Conservation (phyloP, 2,329 filamentous ascomycete species). For the Aspergillus thermomutatus region DNA sequence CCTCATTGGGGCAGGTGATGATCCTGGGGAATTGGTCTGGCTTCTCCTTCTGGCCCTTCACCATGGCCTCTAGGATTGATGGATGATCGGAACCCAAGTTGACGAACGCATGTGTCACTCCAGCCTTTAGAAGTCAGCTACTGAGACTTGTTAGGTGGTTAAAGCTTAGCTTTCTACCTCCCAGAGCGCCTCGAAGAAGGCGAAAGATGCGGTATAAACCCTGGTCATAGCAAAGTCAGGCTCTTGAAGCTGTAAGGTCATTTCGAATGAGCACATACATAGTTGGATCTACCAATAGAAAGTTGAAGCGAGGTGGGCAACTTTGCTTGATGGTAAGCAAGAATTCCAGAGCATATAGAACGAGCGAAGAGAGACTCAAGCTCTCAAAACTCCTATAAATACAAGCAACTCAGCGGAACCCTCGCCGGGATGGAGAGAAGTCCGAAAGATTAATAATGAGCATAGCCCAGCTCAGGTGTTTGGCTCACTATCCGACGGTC, state of each 20-base stretch:
- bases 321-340: neutral
- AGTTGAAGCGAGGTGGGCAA: neutral
- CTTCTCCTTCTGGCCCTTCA: constrained; percentile 68
- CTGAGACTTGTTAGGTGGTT: neutral
- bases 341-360: neutral
- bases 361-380: neutral
- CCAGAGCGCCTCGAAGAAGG: constrained; percentile 72
- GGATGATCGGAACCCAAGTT: constrained; percentile 62
- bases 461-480: neutral
- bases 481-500: neutral
- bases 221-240: constrained; percentile 10
- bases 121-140: constrained; percentile 34
- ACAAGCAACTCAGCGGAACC: neutral
- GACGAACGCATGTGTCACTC: constrained; percentile 51
- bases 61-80: constrained; percentile 75
- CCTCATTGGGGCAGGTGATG: constrained; percentile 78
- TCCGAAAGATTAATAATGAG: neutral
- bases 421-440: neutral
- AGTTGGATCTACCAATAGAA: neutral
- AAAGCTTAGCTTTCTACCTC: constrained; percentile 49
- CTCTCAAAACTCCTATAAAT: neutral
- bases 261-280: constrained; percentile 2
- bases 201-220: constrained; percentile 69
- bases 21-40: constrained; percentile 65
- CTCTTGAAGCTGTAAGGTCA: neutral